phyloP scores from a whole-genome alignment of 2,329 filamentous ascomycete genomes.

The Pyricularia sp. region DNA sequence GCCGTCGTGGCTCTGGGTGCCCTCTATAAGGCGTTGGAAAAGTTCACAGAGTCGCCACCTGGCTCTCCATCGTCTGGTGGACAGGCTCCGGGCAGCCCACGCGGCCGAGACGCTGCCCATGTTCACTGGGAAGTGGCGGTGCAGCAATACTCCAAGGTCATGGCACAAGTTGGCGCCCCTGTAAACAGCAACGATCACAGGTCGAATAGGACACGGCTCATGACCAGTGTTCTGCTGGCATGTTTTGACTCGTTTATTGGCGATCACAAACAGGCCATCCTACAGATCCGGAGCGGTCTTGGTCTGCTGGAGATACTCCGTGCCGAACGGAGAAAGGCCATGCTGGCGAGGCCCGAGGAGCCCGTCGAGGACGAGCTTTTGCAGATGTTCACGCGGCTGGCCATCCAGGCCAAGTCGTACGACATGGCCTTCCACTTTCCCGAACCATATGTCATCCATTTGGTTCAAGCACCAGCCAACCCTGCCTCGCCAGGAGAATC shows the following conservation, averaged over 20 bases:
- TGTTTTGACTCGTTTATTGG: slow-evolving; percentile 61
- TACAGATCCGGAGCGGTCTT: slow-evolving; percentile 51
- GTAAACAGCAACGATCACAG: slow-evolving; percentile 31
- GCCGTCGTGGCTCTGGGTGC: slow-evolving; percentile 58
- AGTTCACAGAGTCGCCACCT: slow-evolving; percentile 41
- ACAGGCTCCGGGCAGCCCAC: slow-evolving; percentile 19
- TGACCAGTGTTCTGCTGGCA: slow-evolving; percentile 56
- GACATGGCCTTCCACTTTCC: slow-evolving; percentile 62
- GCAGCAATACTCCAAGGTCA: slow-evolving; percentile 48
- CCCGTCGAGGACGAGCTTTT: slow-evolving; percentile 49
- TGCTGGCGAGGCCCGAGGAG: slow-evolving; percentile 30
- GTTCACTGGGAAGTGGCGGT: slow-evolving; percentile 51
- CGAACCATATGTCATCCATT: slow-evolving; percentile 48
- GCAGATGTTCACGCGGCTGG: slow-evolving; percentile 54
- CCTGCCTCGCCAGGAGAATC: slow-evolving; percentile 16
- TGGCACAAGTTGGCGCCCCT: slow-evolving; percentile 26
- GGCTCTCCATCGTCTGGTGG: slow-evolving; percentile 24
- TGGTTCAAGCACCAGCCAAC: slow-evolving; percentile 19
- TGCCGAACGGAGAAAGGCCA: slow-evolving; percentile 30
- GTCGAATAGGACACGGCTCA: slow-evolving; percentile 46
- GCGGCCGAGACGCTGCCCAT: neutral
- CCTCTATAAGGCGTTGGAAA: slow-evolving; percentile 57
- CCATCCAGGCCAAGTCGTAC: slow-evolving; percentile 58
- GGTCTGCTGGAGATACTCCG: slow-evolving; percentile 43
- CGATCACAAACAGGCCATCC: slow-evolving; percentile 51